phyloP scores from a whole-genome alignment of 495 filamentous ascomycete genomes.

The Penicillium parvum region DNA sequence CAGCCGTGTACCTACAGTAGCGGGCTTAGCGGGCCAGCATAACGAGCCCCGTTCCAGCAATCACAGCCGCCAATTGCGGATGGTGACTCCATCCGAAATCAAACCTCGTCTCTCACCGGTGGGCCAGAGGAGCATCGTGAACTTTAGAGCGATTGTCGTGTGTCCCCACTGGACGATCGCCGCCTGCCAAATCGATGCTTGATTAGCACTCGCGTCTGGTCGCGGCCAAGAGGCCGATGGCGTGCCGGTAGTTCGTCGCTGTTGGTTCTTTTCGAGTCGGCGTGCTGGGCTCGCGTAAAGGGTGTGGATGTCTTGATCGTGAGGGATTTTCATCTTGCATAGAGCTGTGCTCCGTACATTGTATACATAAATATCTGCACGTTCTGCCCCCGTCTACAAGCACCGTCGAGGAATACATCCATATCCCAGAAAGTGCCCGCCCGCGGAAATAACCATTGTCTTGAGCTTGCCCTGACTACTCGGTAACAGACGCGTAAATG shows the following conservation, averaged over 20 bases:
- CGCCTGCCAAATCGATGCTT: constrained; percentile 26
- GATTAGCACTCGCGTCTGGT: constrained; percentile 4
- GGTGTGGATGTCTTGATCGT: no score
- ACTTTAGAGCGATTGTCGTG: no score
- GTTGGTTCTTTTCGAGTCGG: no score
- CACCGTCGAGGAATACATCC: no score
- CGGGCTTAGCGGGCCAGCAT: constrained; percentile 11
- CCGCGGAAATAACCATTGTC: no score
- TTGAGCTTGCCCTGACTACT: no score
- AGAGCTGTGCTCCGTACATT: no score
- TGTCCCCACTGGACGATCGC: constrained; percentile 24
- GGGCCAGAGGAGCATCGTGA: constrained; percentile 28
- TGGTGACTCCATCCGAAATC: constrained; percentile 22
- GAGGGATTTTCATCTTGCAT: constrained; percentile 22
- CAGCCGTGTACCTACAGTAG: constrained; percentile 32
- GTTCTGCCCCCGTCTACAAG: no score
- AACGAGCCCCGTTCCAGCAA: constrained; percentile 2
- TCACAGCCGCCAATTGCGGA: constrained; percentile 11
- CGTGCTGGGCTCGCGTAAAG: no score
- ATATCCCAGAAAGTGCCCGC: no score
- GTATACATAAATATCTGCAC: not conserved
- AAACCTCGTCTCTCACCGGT: constrained; percentile 30
- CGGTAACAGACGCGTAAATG: no score
- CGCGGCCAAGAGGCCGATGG: constrained; percentile 5
- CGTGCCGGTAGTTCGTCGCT: no score